These are phyloP conservation scores for Rhizopus delemar DNA, from an alignment of 371 early-diverging fungal species.

Conservation along the genomic window DNA sequence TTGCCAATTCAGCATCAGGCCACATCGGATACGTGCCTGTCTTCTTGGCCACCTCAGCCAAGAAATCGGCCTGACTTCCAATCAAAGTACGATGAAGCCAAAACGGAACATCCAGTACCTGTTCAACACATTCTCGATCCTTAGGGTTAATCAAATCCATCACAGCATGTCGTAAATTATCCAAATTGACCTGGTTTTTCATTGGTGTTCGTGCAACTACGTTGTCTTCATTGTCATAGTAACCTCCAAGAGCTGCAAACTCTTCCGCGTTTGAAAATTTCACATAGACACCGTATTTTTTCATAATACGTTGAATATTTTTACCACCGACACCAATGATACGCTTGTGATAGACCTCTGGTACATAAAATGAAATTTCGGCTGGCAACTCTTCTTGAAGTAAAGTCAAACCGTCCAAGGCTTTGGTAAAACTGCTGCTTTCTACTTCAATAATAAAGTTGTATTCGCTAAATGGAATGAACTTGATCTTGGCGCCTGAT, in stretches of 20 bases:
- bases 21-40: conserved; percentile 51
- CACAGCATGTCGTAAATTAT: conserved; percentile 68
- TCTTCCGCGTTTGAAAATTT: conserved; percentile 89
- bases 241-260: conserved; percentile 76
- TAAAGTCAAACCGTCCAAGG: conserved; percentile 69
- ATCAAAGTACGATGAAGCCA: conserved; percentile 47
- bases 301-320: conserved; percentile 95
- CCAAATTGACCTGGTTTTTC: conserved; percentile 75
- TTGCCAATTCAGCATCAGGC: conserved; percentile 48
- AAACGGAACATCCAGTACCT: conserved; percentile 41
- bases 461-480: conserved; percentile 67
- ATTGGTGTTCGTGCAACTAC: conserved; percentile 86
- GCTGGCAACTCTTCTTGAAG: conserved; percentile 86
- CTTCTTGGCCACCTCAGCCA: conserved; percentile 47
- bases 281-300: conserved; percentile 92
- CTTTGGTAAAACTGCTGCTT: conserved; percentile 53
- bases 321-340: conserved; percentile 95
- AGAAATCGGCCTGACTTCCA: conserved; percentile 32
- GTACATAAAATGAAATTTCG: conserved; percentile 85
- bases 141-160: conserved; percentile 71
- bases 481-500: conserved; percentile 57
- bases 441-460: conserved; percentile 78
- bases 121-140: conserved; percentile 52
- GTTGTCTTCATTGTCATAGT: conserved; percentile 80
- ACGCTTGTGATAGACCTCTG: conserved; percentile 88